Conservation (phyloP, 345 rosid genomes). For the Salix caprea region DNA sequence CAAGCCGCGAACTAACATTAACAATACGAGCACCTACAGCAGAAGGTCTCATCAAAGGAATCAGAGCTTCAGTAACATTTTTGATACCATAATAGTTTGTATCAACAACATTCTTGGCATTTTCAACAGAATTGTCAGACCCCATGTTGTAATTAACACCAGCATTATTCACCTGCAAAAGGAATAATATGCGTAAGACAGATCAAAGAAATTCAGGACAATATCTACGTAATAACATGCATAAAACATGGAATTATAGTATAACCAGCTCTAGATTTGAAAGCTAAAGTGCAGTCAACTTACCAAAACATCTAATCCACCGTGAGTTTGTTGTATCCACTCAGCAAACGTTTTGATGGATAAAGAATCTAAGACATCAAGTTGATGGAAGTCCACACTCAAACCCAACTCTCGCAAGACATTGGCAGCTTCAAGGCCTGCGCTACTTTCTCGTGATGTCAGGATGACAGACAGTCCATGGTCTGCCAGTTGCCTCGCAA, state of each 20-base stretch:
- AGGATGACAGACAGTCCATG: slow-evolving; percentile 74
- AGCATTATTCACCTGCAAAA: slow-evolving; percentile 81
- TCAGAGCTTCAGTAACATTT: slow-evolving; percentile 66
- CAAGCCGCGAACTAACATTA: slow-evolving; percentile 82
- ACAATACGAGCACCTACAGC: slow-evolving; percentile 76
- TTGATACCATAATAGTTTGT: slow-evolving; percentile 89
- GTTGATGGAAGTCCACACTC: slow-evolving; percentile 71
- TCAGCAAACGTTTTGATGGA: slow-evolving; percentile 54
- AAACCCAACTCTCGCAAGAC: slow-evolving; percentile 79
- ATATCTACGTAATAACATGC: background rate
- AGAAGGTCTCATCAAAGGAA: slow-evolving; percentile 76
- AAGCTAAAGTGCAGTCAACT: background rate
- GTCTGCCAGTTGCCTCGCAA: slow-evolving; percentile 75
- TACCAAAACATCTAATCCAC: slow-evolving; percentile 74
- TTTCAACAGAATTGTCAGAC: slow-evolving; percentile 67
- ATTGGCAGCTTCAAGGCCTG: slow-evolving; percentile 79
- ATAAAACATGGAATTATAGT: background rate
- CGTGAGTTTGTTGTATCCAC: slow-evolving; percentile 65
- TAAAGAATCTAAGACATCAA: slow-evolving; percentile 54
- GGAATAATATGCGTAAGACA: slow-evolving; percentile 5
- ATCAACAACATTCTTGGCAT: slow-evolving; percentile 51
- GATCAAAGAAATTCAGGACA: slow-evolving; percentile 3
- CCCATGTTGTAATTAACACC: slow-evolving; percentile 84
- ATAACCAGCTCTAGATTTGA: background rate
- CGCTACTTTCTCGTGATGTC: slow-evolving; percentile 68